Percentiles rank a stretch among this genome's conserved stretches.
Conservation (phyloP, 768 basidiomycete species). For the Podaxis pistillaris region DNA sequence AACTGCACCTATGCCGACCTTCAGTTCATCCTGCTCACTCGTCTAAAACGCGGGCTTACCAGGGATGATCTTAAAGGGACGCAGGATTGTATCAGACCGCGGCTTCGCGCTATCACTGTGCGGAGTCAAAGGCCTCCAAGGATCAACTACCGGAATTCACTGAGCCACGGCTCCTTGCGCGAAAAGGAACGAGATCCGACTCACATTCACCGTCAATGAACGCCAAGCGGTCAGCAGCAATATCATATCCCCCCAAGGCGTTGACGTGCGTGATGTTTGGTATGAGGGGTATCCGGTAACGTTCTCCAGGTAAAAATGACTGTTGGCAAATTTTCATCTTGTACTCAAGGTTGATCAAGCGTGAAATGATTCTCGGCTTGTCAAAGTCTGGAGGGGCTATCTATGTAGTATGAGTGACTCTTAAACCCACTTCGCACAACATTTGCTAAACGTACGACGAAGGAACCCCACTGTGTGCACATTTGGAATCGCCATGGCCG, state of each 20-base stretch:
- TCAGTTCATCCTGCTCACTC: background rate
- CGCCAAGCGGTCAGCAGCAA: conserved; percentile 80
- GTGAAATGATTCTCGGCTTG: conserved; percentile 76
- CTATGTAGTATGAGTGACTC: conserved; percentile 31
- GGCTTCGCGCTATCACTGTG: conserved; percentile 70
- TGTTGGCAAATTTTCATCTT: conserved; percentile 36
- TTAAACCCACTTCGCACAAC: background rate
- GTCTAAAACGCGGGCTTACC: conserved; percentile 41
- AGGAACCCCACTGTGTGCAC: conserved; percentile 95
- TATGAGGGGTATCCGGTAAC: conserved; percentile 64
- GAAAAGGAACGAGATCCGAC: conserved; percentile 7
- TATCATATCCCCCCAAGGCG: conserved; percentile 73
- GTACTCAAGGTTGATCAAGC: conserved; percentile 49
- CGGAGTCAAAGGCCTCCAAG: conserved; percentile 85
- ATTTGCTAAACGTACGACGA: conserved; percentile 49
- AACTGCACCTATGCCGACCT: conserved; percentile 48
- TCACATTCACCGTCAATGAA: conserved; percentile 84
- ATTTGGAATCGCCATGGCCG: conserved; percentile 88
- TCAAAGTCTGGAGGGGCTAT: conserved; percentile 71
- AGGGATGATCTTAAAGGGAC: conserved; percentile 86
- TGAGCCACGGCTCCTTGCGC: background rate
- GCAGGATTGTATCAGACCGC: conserved; percentile 65
- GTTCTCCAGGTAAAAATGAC: conserved; percentile 70
- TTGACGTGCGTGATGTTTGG: conserved; percentile 87
- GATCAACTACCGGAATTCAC: conserved; percentile 58